Conservation (phyloP, 2,329 filamentous ascomycete genomes). For the Aschersonia sp. region DNA sequence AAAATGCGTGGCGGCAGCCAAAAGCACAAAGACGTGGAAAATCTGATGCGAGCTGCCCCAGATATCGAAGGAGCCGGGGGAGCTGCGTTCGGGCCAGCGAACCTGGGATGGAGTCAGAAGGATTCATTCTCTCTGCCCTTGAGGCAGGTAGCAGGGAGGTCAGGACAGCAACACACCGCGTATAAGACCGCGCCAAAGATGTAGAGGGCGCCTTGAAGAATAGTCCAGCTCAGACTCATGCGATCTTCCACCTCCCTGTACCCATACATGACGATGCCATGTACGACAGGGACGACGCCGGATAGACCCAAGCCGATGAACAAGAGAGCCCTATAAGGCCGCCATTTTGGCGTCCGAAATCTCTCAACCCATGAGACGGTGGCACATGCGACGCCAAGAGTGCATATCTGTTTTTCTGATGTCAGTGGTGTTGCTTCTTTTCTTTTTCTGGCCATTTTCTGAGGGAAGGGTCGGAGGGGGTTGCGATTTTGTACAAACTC, state of each 20-base stretch:
- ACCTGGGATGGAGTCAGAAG: slow-evolving; percentile 24
- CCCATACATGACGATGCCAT: slow-evolving; percentile 58
- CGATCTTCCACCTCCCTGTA: slow-evolving; percentile 48
- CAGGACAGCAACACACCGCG: slow-evolving; percentile 42
- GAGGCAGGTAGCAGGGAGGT: not conserved
- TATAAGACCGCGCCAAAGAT: slow-evolving; percentile 77
- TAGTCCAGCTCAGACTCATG: slow-evolving; percentile 69
- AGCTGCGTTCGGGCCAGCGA: slow-evolving; percentile 69
- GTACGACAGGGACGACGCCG: slow-evolving; percentile 68
- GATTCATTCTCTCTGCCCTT: no score
- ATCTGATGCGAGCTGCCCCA: slow-evolving; percentile 92
- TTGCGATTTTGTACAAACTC: slow-evolving; percentile 13
- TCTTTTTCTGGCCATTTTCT: not conserved
- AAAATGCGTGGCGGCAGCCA: slow-evolving; percentile 71
- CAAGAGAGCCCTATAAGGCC: slow-evolving; percentile 76
- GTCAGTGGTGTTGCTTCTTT: not conserved
- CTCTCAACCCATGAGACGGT: slow-evolving; percentile 63
- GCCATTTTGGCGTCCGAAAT: slow-evolving; percentile 72
- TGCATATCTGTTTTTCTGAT: slow-evolving; percentile 45
- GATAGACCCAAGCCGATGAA: slow-evolving; percentile 80
- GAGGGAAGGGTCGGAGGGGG: not conserved
- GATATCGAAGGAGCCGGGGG: slow-evolving; percentile 72
- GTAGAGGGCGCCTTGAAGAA: slow-evolving; percentile 71
- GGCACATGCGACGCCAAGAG: slow-evolving; percentile 63
- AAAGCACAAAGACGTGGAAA: slow-evolving; percentile 78